These are phyloP conservation scores for Bruguiera gymnorhiza DNA, from an alignment of 345 rosid species.

Conservation along the genomic window DNA sequence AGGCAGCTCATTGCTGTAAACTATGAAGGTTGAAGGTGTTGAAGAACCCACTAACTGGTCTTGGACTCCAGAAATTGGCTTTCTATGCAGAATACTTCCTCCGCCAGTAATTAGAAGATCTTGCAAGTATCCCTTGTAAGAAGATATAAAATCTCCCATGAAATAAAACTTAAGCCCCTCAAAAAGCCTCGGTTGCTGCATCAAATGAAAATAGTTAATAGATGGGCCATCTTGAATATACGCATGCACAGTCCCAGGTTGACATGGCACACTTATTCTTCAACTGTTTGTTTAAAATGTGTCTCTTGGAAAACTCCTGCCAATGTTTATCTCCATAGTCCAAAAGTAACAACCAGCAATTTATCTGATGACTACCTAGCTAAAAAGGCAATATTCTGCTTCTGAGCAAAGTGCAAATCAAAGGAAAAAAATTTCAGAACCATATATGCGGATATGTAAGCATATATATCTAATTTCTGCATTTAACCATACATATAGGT, in stretches of 20 bases:
- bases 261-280: too few species aligned
- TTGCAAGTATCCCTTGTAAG: slow-evolving; percentile 75
- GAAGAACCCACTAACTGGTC: slow-evolving; percentile 15
- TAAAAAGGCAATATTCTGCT: too few species aligned
- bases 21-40: slow-evolving; percentile 43
- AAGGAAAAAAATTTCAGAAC: too few species aligned
- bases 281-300: too few species aligned
- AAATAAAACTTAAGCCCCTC: slow-evolving; percentile 53
- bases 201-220: neutral
- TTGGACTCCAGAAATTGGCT: slow-evolving; percentile 46
- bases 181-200: slow-evolving; percentile 65
- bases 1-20: slow-evolving; percentile 62
- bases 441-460: too few species aligned
- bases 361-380: too few species aligned
- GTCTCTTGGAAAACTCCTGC: too few species aligned
- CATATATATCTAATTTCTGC: too few species aligned
- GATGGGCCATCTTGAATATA: neutral
- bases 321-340: too few species aligned
- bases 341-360: too few species aligned
- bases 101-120: slow-evolving; percentile 74
- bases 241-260: neutral
- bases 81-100: slow-evolving; percentile 63
- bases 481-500: too few species aligned
- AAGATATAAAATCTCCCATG: slow-evolving; percentile 62
- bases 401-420: too few species aligned